Evolutionary conservation across 768 basidiomycete genomes (phyloP).

Genomic region (Mycena haematopus): DNA sequence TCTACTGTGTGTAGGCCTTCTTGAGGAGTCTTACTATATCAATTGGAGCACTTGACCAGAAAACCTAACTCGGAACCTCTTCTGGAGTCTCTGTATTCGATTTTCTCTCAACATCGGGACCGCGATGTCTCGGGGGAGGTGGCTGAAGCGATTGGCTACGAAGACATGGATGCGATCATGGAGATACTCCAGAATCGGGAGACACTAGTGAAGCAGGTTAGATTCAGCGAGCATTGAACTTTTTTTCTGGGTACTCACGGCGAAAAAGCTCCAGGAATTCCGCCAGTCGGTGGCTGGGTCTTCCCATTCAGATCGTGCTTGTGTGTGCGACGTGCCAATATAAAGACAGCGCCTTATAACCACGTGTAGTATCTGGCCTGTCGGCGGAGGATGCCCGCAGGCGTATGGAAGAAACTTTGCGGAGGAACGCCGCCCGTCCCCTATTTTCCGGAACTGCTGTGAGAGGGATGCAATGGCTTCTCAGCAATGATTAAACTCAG

Average conservation of each 20-base stretch:
- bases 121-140: conserved; percentile 82
- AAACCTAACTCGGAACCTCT: conserved; percentile 37
- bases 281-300: conserved; percentile 7
- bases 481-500: conserved; percentile 3
- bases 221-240: conserved; percentile 24
- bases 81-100: conserved; percentile 38
- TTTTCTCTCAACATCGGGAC: conserved; percentile 58
- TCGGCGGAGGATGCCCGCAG: conserved; percentile 57
- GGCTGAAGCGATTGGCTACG: conserved; percentile 82
- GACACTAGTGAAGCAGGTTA: conserved; percentile 56
- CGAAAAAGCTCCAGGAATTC: conserved; percentile 21
- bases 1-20: conserved; percentile 27
- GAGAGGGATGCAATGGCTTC: conserved; percentile 23
- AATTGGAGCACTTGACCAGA: conserved; percentile 30
- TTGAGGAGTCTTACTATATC: background rate
- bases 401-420: conserved; percentile 67
- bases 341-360: background rate
- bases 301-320: background rate
- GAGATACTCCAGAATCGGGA: conserved; percentile 69
- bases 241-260: background rate
- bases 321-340: conserved; percentile 6
- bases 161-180: conserved; percentile 79
- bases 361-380: conserved; percentile 29
- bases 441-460: conserved; percentile 66
- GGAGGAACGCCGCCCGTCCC: conserved; percentile 68